Evolutionary conservation across 192 early-diverging fungal genomes (phyloP).

Genomic region (Coemansia sp.): DNA sequence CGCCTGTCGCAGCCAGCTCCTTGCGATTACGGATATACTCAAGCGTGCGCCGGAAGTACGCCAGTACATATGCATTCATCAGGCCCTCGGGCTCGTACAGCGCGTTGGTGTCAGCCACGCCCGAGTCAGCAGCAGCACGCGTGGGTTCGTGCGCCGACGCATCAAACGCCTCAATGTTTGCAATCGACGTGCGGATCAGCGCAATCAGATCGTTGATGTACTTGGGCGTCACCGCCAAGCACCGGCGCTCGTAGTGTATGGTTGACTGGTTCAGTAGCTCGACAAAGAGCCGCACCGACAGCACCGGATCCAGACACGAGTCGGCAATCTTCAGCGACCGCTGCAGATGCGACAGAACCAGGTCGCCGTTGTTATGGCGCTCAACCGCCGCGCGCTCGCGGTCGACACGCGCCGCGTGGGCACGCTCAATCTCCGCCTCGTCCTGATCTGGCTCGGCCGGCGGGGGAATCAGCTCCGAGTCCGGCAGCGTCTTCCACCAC

Average conservation of each 20-base stretch:
- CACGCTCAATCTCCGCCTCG: conserved; percentile 33
- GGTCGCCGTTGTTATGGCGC: conserved; percentile 81
- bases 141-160: conserved; percentile 51
- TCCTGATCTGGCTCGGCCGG: conserved; percentile 51
- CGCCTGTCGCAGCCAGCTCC: conserved; percentile 39
- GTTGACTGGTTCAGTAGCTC: conserved; percentile 94
- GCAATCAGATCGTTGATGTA: conserved; percentile 95
- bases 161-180: conserved; percentile 72
- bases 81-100: conserved; percentile 60
- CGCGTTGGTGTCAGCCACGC: conserved; percentile 57
- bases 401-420: conserved; percentile 46
- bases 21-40: conserved; percentile 59
- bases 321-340: conserved; percentile 95
- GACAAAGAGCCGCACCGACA: conserved; percentile 94
- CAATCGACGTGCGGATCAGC: conserved; percentile 77
- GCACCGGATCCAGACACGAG: conserved; percentile 83
- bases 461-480: conserved; percentile 47
- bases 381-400: conserved; percentile 55
- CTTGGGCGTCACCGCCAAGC: conserved; percentile 87
- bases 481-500: conserved; percentile 78
- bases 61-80: conserved; percentile 64
- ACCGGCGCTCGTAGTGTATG: conserved; percentile 92
- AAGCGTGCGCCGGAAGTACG: conserved; percentile 70
- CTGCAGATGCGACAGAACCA: conserved; percentile 88
- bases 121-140: conserved; percentile 49